Base-by-base conservation (phyloP, 768 basidiomycete genomes). In the Russula earlei region DNA sequence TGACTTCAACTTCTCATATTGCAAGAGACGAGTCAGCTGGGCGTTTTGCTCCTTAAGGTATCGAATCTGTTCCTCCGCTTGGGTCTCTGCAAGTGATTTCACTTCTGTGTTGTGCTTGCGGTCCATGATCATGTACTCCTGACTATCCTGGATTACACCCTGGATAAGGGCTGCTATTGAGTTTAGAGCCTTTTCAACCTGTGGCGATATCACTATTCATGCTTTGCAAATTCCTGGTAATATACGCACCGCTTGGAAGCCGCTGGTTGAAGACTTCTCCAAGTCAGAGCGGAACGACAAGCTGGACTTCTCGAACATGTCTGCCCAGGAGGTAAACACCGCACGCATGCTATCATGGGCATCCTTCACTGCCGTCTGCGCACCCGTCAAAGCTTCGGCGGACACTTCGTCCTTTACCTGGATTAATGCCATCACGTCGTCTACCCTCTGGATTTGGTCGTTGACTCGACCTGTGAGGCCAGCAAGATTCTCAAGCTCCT, bases 41-140 rank as follows among this genome's bases (percentile, higher is more conserved):
- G 75, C 73, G 65, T 94, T 95, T 67, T 94, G 90, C 51, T 78
- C 73, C 60, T 78, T 78, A 20, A 93, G 73, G 22, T 80, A 80
- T 5, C 68, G 65, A 41, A 87, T 77, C 71, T 89, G 83, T 12
- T 70, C 67, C 27, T 73, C 72, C 10, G 72, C 74, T 31, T 77
- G 71, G 49, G 70, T 72, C 25, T 77, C 75, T 0, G 76, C 72
- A 29, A 82, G 64, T 14, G 70, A 61, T 53, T 79, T 80, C 4
- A 80, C 71, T 56, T 82, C 76, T 25, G 69, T 66, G 15, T 81
- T 65, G 31, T 77, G 71, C 50, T 78, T 72, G 42, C 75, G 74
- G 64, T 89, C 83, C 1, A 72, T 67, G 15, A 77, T 70, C 45
- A 86, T 71, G 58, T 85, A 83, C 4, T 74, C 70, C 11, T 78